These are phyloP conservation scores for Wolfiporia cocos DNA, from an alignment of 1,284 basidiomycete genomes.

Conservation along the genomic window DNA sequence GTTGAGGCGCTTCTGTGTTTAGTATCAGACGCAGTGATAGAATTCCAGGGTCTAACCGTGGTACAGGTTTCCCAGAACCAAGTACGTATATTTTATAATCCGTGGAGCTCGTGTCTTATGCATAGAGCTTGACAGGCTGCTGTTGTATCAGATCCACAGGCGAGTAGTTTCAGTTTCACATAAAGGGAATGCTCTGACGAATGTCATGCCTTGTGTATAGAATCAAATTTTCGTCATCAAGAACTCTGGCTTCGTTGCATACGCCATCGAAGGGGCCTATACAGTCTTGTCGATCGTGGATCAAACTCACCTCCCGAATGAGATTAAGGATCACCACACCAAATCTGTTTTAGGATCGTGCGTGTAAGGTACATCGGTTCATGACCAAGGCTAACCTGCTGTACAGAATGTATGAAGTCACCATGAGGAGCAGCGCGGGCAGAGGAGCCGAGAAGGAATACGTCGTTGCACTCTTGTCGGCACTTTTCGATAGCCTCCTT, in stretches of 20 bases:
- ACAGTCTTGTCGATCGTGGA: constrained; percentile 73
- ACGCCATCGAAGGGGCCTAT: constrained; percentile 68
- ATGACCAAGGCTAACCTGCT: background rate
- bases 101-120: background rate
- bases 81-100: constrained; percentile 15
- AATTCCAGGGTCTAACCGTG: constrained; percentile 69
- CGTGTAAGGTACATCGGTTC: constrained; percentile 6
- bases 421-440: constrained; percentile 56
- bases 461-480: constrained; percentile 71
- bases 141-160: constrained; percentile 70
- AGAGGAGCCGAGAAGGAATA: constrained; percentile 46
- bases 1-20: background rate
- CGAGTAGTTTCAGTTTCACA: constrained; percentile 6
- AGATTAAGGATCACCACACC: constrained; percentile 58
- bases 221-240: constrained; percentile 78
- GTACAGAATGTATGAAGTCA: constrained; percentile 59
- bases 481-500: constrained; percentile 5
- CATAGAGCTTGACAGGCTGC: constrained; percentile 44
- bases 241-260: constrained; percentile 72
- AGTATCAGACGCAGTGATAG: constrained; percentile 76
- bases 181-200: background rate
- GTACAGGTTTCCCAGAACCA: constrained; percentile 80
- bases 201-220: constrained; percentile 14
- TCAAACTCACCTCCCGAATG: constrained; percentile 64
- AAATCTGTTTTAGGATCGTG: constrained; percentile 51